Conservation (phyloP, 768 basidiomycete species). For the Leccinum barrowsii region DNA sequence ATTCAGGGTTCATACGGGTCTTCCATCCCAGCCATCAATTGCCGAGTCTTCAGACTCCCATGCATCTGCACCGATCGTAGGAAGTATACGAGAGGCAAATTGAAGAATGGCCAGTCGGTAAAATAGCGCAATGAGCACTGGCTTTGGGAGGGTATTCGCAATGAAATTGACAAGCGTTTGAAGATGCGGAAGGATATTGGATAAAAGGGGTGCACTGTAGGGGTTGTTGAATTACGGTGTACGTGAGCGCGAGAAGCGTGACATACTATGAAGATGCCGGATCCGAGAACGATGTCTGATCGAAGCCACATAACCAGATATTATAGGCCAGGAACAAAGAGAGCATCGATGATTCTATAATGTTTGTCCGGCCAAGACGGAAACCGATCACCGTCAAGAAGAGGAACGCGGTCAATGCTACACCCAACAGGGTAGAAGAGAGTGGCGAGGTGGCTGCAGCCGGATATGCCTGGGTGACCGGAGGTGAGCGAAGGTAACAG, state of each 20-base stretch:
- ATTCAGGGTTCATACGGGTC: slow-evolving; percentile 50
- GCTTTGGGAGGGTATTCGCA: slow-evolving; percentile 81
- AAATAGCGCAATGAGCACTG: slow-evolving; percentile 71
- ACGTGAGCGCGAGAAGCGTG: neutral
- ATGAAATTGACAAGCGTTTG: slow-evolving; percentile 78
- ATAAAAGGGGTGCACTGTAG: slow-evolving; percentile 65
- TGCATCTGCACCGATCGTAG: slow-evolving; percentile 77
- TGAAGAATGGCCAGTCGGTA: slow-evolving; percentile 82
- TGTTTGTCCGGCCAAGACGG: slow-evolving; percentile 81
- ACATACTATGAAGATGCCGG: slow-evolving; percentile 76
- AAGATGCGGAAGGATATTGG: slow-evolving; percentile 78
- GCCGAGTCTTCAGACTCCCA: slow-evolving; percentile 69
- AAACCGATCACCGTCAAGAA: slow-evolving; percentile 94
- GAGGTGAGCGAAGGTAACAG: slow-evolving; percentile 8
- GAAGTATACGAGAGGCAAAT: slow-evolving; percentile 76
- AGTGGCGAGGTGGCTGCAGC: slow-evolving; percentile 79
- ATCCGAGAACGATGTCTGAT: slow-evolving; percentile 68
- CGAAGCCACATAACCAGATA: slow-evolving; percentile 85
- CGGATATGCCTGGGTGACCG: slow-evolving; percentile 62
- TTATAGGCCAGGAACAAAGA: slow-evolving; percentile 88
- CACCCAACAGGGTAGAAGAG: slow-evolving; percentile 85
- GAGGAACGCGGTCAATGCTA: slow-evolving; percentile 81
- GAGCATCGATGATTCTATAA: slow-evolving; percentile 87
- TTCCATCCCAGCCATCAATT: slow-evolving; percentile 62
- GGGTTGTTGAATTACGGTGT: neutral